Conservation (phyloP, 495 filamentous ascomycete species). For the Parachaetomium inaequale region DNA sequence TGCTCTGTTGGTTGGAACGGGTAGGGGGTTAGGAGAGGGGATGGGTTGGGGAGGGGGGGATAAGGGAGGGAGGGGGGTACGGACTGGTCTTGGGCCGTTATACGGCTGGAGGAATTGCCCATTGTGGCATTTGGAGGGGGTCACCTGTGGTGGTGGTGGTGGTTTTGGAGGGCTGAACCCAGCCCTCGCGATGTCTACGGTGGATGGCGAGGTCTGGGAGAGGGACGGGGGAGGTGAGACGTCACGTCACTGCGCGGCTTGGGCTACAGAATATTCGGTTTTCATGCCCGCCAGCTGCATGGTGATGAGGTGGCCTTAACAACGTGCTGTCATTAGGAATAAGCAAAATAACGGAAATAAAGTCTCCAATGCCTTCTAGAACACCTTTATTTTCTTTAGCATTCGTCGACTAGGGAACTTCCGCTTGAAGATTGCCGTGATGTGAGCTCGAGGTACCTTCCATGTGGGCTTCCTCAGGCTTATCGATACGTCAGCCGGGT, state of each 20-base stretch:
- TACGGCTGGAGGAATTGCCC: constrained; percentile 44
- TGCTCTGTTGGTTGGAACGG: constrained; percentile 44
- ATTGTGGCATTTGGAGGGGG: constrained; percentile 31
- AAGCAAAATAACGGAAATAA: too few species aligned
- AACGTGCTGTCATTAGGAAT: too few species aligned
- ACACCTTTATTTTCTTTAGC: too few species aligned
- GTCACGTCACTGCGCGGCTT: constrained; percentile 6
- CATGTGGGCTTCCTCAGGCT: not conserved
- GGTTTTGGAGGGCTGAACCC: not conserved
- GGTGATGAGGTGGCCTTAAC: too few species aligned
- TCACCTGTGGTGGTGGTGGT: not conserved
- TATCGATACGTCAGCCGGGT: constrained; percentile 23
- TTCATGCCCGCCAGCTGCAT: too few species aligned
- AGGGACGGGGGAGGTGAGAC: not conserved
- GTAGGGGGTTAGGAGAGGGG: not conserved
- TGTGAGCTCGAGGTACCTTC: too few species aligned
- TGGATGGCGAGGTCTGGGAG: too few species aligned
- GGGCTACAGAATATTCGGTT: constrained; percentile 10
- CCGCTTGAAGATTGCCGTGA: too few species aligned
- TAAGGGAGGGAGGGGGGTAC: not conserved
- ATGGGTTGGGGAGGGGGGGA: not conserved
- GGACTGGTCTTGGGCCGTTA: constrained; percentile 49
- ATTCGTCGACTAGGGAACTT: too few species aligned
- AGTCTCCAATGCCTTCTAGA: too few species aligned
- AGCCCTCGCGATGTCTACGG: too few species aligned